These are phyloP conservation scores for Delonix regia DNA, from an alignment of 306 rosid genomes.

Conservation along the genomic window DNA sequence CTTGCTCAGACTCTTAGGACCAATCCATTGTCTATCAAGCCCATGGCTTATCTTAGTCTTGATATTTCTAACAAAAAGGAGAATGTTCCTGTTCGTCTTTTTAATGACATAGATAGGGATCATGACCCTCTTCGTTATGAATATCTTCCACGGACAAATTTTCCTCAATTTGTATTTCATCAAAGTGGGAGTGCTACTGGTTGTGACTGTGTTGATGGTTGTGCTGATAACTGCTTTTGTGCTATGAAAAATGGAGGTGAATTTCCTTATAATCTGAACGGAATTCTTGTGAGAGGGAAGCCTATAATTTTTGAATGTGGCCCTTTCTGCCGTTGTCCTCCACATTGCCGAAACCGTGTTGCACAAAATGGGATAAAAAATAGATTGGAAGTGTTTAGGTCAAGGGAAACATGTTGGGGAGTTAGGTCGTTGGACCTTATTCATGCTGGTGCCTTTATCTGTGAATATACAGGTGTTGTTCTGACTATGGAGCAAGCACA, in stretches of 20 bases:
- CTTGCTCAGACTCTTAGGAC: constrained; percentile 61
- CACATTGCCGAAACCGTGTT: constrained; percentile 78
- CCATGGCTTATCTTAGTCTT: constrained; percentile 60
- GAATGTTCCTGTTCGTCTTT: constrained; percentile 56
- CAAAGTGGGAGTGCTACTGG: constrained; percentile 63
- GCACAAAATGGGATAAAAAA: constrained; percentile 68
- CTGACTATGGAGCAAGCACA: constrained; percentile 82
- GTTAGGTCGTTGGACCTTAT: constrained; percentile 96
- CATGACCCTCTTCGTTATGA: constrained; percentile 68
- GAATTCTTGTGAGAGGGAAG: constrained; percentile 82
- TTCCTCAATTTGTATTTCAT: constrained; percentile 69
- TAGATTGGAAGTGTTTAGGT: constrained; percentile 85
- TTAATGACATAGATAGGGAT: constrained; percentile 74
- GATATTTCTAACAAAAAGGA: constrained; percentile 72
- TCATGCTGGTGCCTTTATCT: constrained; percentile 89
- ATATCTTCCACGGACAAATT: constrained; percentile 65
- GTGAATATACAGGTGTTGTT: constrained; percentile 91
- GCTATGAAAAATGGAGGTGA: constrained; percentile 80
- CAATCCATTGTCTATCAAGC: constrained; percentile 56
- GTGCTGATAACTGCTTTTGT: constrained; percentile 74
- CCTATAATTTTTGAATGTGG: constrained; percentile 92
- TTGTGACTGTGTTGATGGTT: constrained; percentile 64
- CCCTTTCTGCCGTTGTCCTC: constrained; percentile 76
- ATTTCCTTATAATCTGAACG: constrained; percentile 68
- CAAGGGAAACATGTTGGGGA: constrained; percentile 94